These are phyloP conservation scores for Umbilicaria muhlenbergii DNA, from an alignment of 495 filamentous ascomycete species.

Conservation along the genomic window DNA sequence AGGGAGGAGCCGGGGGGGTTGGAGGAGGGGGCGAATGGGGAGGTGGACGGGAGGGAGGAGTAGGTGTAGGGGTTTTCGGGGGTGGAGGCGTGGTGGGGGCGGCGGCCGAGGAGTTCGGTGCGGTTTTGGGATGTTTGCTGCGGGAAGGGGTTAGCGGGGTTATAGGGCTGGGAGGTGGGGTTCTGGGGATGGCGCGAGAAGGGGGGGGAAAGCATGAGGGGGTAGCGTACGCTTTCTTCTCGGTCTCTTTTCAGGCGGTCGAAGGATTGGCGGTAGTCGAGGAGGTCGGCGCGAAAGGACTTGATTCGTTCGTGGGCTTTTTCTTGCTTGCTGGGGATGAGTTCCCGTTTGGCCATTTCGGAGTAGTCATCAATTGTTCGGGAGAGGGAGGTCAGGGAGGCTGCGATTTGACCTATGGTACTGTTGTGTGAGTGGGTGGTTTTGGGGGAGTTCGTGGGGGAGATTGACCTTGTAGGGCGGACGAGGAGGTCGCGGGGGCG, in stretches of 20 bases:
- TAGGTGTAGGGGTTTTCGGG: constrained; percentile 92
- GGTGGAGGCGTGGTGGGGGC: constrained; percentile 71
- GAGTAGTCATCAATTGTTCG: constrained; percentile 92
- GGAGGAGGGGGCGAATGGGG: constrained; percentile 22
- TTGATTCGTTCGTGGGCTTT: constrained; percentile 77
- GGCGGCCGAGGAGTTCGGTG: constrained; percentile 75
- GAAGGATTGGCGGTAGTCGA: constrained; percentile 62
- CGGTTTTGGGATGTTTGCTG: constrained; percentile 56
- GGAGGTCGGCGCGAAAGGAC: constrained; percentile 70
- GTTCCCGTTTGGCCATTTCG: constrained; percentile 68
- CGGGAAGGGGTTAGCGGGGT: constrained; percentile 7
- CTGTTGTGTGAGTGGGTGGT: constrained; percentile 13
- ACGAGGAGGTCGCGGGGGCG: constrained; percentile 40
- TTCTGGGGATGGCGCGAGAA: not conserved
- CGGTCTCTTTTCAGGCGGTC: constrained; percentile 57
- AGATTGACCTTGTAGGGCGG: constrained; percentile 45
- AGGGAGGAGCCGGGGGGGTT: constrained; percentile 25
- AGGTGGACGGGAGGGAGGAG: constrained; percentile 27
- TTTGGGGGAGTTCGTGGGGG: constrained; percentile 11
- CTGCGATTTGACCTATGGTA: constrained; percentile 56
- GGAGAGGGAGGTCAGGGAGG: constrained; percentile 73
- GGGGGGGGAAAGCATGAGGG: too few species aligned
- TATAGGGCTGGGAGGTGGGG: not conserved
- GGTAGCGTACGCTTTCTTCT: constrained; percentile 49
- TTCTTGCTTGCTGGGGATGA: constrained; percentile 72